phyloP scores from a whole-genome alignment of 139 green algal species.

The Zygnema cylindricum region DNA sequence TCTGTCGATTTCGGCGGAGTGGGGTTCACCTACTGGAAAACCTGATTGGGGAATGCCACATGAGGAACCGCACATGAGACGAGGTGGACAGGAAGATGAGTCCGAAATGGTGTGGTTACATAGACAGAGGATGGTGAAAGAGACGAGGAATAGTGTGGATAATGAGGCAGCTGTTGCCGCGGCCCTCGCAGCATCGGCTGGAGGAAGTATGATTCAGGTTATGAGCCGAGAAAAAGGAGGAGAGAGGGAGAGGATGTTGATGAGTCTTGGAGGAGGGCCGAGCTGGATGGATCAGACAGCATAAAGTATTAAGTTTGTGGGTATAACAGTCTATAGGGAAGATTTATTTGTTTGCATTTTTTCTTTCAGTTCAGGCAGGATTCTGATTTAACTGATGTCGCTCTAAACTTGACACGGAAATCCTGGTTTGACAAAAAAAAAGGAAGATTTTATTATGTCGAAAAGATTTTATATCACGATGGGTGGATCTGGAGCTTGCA shows the following conservation, averaged over 20 bases:
- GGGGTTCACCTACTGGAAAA: constrained; percentile 45
- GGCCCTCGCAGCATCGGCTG: neutral
- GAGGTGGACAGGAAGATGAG: neutral
- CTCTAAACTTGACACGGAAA: too few relatives aligned
- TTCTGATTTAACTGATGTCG: too few relatives aligned
- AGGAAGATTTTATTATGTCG: too few relatives aligned
- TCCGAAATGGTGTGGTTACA: neutral
- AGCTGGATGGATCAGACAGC: neutral
- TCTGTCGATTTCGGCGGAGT: neutral
- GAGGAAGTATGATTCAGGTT: neutral
- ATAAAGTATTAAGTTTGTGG: too few relatives aligned
- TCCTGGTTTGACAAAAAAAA: too few relatives aligned
- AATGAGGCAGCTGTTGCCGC: neutral
- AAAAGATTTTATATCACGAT: too few relatives aligned
- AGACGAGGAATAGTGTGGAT: neutral
- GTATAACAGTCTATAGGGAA: too few relatives aligned
- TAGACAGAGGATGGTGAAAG: neutral
- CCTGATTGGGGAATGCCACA: constrained; percentile 32
- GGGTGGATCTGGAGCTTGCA: too few relatives aligned
- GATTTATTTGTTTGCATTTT: too few relatives aligned
- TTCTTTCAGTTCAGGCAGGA: too few relatives aligned
- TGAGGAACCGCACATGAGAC: neutral
- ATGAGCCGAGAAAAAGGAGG: neutral
- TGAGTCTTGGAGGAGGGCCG: neutral
- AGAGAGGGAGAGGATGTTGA: neutral